Evolutionary conservation across 257 asterid genomes (phyloP), one percentile per base, ranked within the genome.

Genomic region (Forsythia suspensa): DNA sequence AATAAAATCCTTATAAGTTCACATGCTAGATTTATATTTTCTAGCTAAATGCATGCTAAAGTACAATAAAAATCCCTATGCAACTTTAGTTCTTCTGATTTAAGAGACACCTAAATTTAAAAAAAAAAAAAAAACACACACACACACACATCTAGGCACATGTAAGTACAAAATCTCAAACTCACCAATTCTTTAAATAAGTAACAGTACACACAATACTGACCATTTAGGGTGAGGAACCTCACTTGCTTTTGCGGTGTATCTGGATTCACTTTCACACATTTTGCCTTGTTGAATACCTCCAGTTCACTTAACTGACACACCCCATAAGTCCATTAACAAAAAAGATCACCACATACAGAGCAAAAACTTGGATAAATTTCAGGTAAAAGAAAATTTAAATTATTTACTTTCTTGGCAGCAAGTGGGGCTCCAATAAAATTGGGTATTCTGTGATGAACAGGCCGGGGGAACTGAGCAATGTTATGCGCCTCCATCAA

Each of bases 231-330:
- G 18, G 96, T 90, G 86, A 92, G 97, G 84, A 94, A 89, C 85
- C 98, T 87, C 83, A 91, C 92, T 91, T 92, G 98, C 81, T 91
- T 94, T 77, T 94, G 98, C 4, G 98, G 98, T 6, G 97, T 92
- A 77, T 94, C 98, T 70, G 98, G 98, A 85, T 94, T 94, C 66
- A 94, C 97, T 79, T 94, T 94, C 86, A 94, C 98, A 83, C 97
- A 94, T 9, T 86, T 80, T 9, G 98, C 95, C 85, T 73, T 82
- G 81, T 87, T 90, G 79, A 92, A 94, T 85, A 78, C 96, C 77
- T 90, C 91, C 89, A 94, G 51, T 75, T 84, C 94, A 83, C 96
- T 87, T 42, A 94, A 77, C 97, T 94, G 89, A 77, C 79, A 79
- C 63, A 34, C 38, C 67, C 69, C 71, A 80, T 29, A 24, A 71